Conservation (phyloP, 768 basidiomycete species). For the Lactarius akahatsu region DNA sequence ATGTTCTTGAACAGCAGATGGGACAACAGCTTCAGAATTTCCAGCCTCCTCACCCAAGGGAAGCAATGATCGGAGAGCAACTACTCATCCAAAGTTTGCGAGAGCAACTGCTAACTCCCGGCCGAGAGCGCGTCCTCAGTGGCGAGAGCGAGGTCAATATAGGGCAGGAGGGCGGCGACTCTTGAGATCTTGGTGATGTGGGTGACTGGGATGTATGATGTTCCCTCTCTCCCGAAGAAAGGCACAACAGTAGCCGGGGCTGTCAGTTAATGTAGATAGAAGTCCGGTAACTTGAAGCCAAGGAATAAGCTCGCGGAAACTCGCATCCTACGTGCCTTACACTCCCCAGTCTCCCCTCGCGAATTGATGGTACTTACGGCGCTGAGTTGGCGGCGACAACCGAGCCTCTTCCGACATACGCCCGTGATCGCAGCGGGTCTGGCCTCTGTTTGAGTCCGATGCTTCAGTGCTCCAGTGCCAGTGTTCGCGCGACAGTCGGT, state of each 20-base stretch:
- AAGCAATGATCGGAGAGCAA: constrained; percentile 71
- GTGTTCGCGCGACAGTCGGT: too few species aligned
- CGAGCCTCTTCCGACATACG: too few species aligned
- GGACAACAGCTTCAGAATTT: constrained; percentile 59
- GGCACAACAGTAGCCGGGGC: not conserved
- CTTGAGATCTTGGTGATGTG: not conserved
- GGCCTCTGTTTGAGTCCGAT: too few species aligned
- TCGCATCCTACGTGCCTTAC: not conserved
- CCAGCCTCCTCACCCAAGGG: constrained; percentile 72
- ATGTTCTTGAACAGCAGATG: constrained; percentile 70
- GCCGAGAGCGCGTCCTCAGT: constrained; percentile 26
- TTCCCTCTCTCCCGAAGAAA: not conserved
- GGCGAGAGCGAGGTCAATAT: constrained; percentile 8
- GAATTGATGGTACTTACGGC: not conserved
- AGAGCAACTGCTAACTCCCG: constrained; percentile 25
- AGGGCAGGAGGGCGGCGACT: not conserved
- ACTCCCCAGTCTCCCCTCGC: not conserved
- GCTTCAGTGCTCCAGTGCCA: too few species aligned
- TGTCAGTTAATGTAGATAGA: not conserved
- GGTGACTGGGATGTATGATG: not conserved
- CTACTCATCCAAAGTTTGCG: constrained; percentile 43
- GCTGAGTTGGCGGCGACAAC: too few species aligned
- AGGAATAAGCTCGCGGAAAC: not conserved
- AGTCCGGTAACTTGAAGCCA: not conserved
- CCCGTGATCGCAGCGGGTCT: too few species aligned